Base-by-base conservation (phyloP, 257 asterid genomes). In the Scutellaria minor region DNA sequence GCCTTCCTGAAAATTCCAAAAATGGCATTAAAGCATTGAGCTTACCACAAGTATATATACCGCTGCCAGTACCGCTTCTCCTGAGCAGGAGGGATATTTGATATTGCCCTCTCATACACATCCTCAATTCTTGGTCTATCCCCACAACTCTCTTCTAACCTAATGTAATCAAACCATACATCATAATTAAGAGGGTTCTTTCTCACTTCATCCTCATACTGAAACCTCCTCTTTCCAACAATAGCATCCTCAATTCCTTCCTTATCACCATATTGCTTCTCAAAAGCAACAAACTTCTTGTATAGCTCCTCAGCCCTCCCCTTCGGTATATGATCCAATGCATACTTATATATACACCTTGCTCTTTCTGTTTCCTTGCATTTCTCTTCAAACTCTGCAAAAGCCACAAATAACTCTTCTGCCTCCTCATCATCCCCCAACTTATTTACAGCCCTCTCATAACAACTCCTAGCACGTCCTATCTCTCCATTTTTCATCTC, bases 51-150 rank as follows among this genome's bases (percentile, higher is more conserved):
- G 80, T 94, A 94, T 18, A 94, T 89, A 68, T 94, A 94, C 14
- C 98, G 85, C 82, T 94, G 96, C 98, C 98, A 94, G 67, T 85
- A 88, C 9, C 93, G 89, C 84, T 94, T 94, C 85, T 94, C 97
- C 75, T 85, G 87, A 54, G 95, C 95, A 64, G 98, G 98, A 57
- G 98, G 98, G n/a, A 89, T 52, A 79, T 94, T 89, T 8, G 97
- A 95, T 66, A 94, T 89, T 1, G 97, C 96, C 77, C 97, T 85
- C 90, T 94, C 96, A 65, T 89, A 94, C 2, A 88, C 89, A 51
- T 94, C 97, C 78, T 93, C 92, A 72, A 85, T 82, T 81, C 90
- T 86, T 56, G 75, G 83, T 68, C 73, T 86, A 57, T 80, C 83
- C 53, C 96, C 96, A 15, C 88, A 82, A 40, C 84, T 89, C 84